Conservation (phyloP, 129 eudicot species). For the Artemisia tridentata region DNA sequence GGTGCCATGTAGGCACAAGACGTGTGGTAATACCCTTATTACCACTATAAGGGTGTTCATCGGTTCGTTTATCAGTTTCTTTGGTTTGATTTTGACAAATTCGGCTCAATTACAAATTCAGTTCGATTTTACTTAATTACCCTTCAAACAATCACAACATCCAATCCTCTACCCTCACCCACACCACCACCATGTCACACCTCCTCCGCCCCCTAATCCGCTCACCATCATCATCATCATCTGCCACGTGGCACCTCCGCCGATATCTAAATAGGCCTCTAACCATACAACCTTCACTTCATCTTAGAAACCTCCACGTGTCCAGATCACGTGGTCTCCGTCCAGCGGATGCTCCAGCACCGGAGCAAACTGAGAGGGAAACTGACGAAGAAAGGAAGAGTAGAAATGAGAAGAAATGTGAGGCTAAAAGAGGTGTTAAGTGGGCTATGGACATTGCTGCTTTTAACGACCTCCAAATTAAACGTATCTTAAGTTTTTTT, state of each 20-base stretch:
- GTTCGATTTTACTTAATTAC: neutral
- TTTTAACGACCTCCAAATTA: constrained; percentile 66
- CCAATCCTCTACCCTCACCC: no score
- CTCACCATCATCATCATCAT: constrained; percentile 23
- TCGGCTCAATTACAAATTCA: no score
- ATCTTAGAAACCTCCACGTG: constrained; percentile 27
- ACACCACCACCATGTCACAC: constrained; percentile 45
- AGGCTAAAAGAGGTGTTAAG: constrained; percentile 69
- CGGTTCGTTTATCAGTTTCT: no score
- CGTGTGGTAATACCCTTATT: no score
- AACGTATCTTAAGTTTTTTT: constrained; percentile 58
- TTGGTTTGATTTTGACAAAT: no score
- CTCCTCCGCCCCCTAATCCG: constrained; percentile 46
- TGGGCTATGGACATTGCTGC: constrained; percentile 86
- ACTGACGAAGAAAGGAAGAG: constrained; percentile 44
- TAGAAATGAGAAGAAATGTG: constrained; percentile 83
- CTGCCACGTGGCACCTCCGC: constrained; percentile 39
- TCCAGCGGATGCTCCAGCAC: constrained; percentile 37
- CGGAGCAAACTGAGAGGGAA: constrained; percentile 37
- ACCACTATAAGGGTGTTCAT: no score
- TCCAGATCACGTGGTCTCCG: constrained; percentile 53
- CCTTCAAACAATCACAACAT: neutral
- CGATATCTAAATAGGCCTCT: constrained; percentile 24
- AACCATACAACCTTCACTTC: constrained; percentile 17
- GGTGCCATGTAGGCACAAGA: no score